These are phyloP conservation scores for Moesziomyces sp. DNA, from an alignment of 1,284 basidiomycete species.

Conservation along the genomic window DNA sequence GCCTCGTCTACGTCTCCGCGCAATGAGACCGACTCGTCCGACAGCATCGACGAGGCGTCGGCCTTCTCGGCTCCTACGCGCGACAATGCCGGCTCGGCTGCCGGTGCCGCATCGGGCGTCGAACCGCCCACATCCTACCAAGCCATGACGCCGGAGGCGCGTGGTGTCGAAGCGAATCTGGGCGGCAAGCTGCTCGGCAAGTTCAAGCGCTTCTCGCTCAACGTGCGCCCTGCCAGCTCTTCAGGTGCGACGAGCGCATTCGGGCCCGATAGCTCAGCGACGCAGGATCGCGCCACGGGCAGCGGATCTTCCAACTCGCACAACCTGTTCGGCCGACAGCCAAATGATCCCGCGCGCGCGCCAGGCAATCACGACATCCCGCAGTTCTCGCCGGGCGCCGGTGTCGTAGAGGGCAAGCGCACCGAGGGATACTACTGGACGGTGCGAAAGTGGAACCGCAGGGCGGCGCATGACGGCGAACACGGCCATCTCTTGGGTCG, in stretches of 20 bases:
- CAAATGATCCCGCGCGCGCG: slow-evolving; percentile 5
- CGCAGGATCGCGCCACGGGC: background rate
- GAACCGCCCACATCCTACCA: slow-evolving; percentile 59
- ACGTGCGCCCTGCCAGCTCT: slow-evolving; percentile 17
- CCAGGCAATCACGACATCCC: slow-evolving; percentile 23
- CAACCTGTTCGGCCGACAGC: slow-evolving; percentile 22
- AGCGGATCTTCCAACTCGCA: slow-evolving; percentile 1
- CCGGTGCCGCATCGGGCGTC: slow-evolving; percentile 6
- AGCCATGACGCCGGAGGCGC: slow-evolving; percentile 60
- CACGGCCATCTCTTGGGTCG: slow-evolving; percentile 15
- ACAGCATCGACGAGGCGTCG: slow-evolving; percentile 23
- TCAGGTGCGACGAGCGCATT: slow-evolving; percentile 7
- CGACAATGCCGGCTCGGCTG: slow-evolving; percentile 2
- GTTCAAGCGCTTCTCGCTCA: slow-evolving; percentile 54
- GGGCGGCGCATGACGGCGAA: slow-evolving; percentile 22
- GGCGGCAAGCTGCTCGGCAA: slow-evolving; percentile 56
- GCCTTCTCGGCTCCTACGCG: slow-evolving; percentile 32
- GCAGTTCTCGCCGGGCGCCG: slow-evolving; percentile 49
- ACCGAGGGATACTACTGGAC: slow-evolving; percentile 64
- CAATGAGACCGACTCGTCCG: slow-evolving; percentile 23
- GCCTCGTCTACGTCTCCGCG: slow-evolving; percentile 17
- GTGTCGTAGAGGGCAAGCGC: slow-evolving; percentile 35
- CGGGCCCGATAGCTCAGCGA: slow-evolving; percentile 10
- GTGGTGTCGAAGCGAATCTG: slow-evolving; percentile 36
- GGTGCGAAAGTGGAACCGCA: slow-evolving; percentile 55